Evolutionary conservation across 2,329 filamentous ascomycete genomes (phyloP).

Genomic region (Penicillium crustosum): DNA sequence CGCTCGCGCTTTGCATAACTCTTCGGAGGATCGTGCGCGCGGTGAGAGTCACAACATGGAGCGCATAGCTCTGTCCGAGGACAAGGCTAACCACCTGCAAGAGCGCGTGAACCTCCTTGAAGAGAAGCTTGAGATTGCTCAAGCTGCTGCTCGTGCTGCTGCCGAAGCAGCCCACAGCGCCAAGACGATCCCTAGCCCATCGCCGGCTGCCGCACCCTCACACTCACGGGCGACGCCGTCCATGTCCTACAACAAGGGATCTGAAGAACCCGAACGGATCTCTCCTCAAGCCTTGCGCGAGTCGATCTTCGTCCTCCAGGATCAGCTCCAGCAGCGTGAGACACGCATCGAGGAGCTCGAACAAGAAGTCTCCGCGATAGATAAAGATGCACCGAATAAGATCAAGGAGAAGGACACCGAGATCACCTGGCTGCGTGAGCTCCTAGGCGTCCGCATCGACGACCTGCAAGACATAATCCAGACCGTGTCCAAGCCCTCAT

Average conservation of each 20-base stretch:
- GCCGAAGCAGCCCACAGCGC: constrained; percentile 69
- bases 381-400: constrained; percentile 76
- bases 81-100: constrained; percentile 80
- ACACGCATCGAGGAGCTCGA: constrained; percentile 85
- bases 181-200: constrained; percentile 43
- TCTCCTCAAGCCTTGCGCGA: constrained; percentile 93
- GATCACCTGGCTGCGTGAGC: constrained; percentile 90
- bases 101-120: constrained; percentile 83
- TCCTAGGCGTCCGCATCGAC: constrained; percentile 83
- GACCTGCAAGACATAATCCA: constrained; percentile 91
- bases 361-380: constrained; percentile 64
- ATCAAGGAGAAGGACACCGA: constrained; percentile 91
- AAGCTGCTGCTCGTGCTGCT: constrained; percentile 80
- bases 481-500: constrained; percentile 70
- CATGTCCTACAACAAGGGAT: constrained; percentile 43
- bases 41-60: constrained; percentile 78
- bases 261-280: constrained; percentile 74
- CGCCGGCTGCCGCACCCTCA: constrained; percentile 35
- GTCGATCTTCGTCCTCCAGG: constrained; percentile 93
- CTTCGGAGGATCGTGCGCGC: constrained; percentile 77
- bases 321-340: constrained; percentile 94
- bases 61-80: constrained; percentile 75
- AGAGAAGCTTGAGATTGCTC: constrained; percentile 86
- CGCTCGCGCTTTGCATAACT: constrained; percentile 69
- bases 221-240: constrained; percentile 49